Base-by-base conservation (phyloP, 768 basidiomycete species). In the Coprinopsis marcescibilis region DNA sequence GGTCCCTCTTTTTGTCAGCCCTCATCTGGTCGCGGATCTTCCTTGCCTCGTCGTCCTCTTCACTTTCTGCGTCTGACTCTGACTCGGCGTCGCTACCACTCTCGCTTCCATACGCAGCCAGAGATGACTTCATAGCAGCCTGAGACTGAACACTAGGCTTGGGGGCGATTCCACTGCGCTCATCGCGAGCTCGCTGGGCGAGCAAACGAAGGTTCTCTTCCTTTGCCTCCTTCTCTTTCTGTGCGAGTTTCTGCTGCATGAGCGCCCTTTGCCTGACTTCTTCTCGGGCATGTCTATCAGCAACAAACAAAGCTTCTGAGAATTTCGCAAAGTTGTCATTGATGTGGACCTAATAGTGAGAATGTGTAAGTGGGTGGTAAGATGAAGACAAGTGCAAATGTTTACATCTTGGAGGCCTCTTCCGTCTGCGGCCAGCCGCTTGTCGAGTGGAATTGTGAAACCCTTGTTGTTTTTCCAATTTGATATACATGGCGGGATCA, bases 391-490 rank as follows among this genome's bases (percentile, higher is more conserved):
- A 13, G 25, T 29, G n/a, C 7, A 12, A 3, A 53, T 13, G 14
- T 89, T 63, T 53, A 96, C 95, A 63, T 99, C 96, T 66, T 99
- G 96, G 26, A 99, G 75, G 49, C 96, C 96, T 55, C 95, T 79
- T n/a, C 95, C 95, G 64, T 98, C 96, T 3, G 96, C 95, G 30
- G 96, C 96, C 44, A 99, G 72, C 53, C 95, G 89, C 70, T 99
- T 98, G 62, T 98, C 96, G 26, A 98, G 76, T 29, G 96, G 95
- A 58, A 98, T 97, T 1, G 96, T 98, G 64, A 94, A 99, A 77
- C 96, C 96, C 69, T 98, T 99, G 81, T 98, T 97, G 73, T 99
- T 99, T 73, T 99, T 99, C 96, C 96, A 99, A 68, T 99, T 99
- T 21, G 91, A 95, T 50, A 99, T 97, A 64, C 95, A 98, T 14